Conservation (phyloP, 2,329 filamentous ascomycete genomes). For the Colletotrichum orchidophilum region DNA sequence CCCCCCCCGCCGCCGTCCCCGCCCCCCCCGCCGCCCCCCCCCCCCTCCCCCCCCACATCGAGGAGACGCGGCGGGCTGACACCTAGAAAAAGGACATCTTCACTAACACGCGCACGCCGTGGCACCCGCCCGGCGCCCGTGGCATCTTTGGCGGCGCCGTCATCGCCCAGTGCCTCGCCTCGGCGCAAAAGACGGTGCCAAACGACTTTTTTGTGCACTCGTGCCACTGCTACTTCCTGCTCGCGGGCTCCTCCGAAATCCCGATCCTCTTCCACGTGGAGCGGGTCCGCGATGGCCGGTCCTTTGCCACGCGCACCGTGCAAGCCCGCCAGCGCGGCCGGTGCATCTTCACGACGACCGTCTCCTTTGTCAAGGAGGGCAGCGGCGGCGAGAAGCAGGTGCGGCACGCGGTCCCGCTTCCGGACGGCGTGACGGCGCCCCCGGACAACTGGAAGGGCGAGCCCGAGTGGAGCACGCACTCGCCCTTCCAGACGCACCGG, state of each 20-base stretch:
- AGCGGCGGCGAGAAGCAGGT: conserved; percentile 63
- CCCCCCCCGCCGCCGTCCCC: no score
- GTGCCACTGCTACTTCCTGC: conserved; percentile 99
- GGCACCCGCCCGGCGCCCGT: conserved; percentile 91
- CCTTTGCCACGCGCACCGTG: conserved; percentile 93
- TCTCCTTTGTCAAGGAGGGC: conserved; percentile 82
- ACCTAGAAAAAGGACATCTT: conserved; percentile 79
- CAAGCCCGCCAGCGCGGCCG: conserved; percentile 89
- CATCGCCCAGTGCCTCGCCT: conserved; percentile 89
- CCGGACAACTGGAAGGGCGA: conserved; percentile 51
- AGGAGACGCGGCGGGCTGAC: no score
- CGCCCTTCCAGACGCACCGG: conserved; percentile 58
- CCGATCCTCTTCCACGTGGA: conserved; percentile 97
- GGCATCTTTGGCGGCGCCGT: conserved; percentile 94
- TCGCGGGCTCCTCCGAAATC: conserved; percentile 84
- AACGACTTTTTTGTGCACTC: conserved; percentile 85
- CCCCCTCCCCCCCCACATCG: no score
- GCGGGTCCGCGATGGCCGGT: conserved; percentile 87
- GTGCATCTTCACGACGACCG: conserved; percentile 94
- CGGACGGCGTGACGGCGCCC: conserved; percentile 51
- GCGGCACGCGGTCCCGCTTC: conserved; percentile 72
- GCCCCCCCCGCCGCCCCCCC: no score
- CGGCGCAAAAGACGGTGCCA: conserved; percentile 88
- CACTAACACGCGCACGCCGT: conserved; percentile 90
- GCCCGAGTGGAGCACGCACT: conserved; percentile 59